These are phyloP conservation scores for Aureobasidium vineae DNA, from an alignment of 2,329 filamentous ascomycete genomes.

Conservation along the genomic window DNA sequence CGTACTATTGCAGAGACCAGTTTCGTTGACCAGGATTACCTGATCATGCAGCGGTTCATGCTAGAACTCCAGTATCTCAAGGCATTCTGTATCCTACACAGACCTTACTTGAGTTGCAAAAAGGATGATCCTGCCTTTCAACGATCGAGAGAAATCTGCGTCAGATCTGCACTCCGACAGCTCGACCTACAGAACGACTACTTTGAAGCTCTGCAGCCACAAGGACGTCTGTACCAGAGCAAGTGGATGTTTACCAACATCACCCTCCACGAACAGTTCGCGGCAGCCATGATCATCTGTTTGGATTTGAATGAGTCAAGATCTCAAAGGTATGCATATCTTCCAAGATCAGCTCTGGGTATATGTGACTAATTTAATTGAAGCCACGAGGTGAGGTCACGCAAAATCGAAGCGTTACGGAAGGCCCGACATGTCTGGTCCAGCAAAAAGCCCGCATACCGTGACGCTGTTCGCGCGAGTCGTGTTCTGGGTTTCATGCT, in stretches of 20 bases:
- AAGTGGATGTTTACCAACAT: conserved; percentile 43
- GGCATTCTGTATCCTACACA: conserved; percentile 49
- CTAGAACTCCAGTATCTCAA: conserved; percentile 50
- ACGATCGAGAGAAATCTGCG: conserved; percentile 46
- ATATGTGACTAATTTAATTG: too few relatives aligned
- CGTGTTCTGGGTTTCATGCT: conserved; percentile 17
- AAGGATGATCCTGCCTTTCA: conserved; percentile 39
- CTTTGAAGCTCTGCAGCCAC: conserved; percentile 45
- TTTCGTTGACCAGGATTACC: conserved; percentile 45
- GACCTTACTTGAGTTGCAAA: conserved; percentile 46
- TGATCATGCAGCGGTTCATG: conserved; percentile 50
- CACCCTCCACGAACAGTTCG: conserved; percentile 43
- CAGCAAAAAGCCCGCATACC: background rate
- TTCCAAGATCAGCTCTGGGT: background rate
- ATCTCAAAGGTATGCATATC: background rate
- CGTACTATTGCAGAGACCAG: conserved; percentile 37
- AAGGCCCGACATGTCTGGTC: conserved; percentile 10
- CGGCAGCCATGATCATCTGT: conserved; percentile 46
- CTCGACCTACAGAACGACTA: conserved; percentile 48
- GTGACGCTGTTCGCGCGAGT: conserved; percentile 16
- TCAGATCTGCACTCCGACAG: conserved; percentile 47
- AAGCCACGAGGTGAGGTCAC: background rate
- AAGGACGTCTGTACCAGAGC: conserved; percentile 40
- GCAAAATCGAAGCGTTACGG: conserved; percentile 7
- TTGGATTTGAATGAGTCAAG: conserved; percentile 36